phyloP scores from a whole-genome alignment of 2,329 filamentous ascomycete genomes.

The Alternaria viburni region DNA sequence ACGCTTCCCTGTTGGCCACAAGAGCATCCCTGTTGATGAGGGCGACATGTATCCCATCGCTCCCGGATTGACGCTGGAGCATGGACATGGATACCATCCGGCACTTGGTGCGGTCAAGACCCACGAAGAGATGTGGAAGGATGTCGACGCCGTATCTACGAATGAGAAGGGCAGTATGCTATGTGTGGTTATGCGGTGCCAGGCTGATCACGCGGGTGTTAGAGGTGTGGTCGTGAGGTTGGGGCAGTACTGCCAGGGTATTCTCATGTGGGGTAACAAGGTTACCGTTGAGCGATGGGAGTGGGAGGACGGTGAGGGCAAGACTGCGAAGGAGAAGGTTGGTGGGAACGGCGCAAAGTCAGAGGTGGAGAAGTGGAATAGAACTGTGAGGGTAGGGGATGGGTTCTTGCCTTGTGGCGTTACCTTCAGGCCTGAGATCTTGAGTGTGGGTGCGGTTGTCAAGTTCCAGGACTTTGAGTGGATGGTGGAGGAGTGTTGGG shows the following conservation, averaged over 20 bases:
- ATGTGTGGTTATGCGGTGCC: constrained; percentile 52
- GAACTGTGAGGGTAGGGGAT: constrained; percentile 48
- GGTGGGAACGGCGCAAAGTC: background rate
- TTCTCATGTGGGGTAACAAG: constrained; percentile 55
- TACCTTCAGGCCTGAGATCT: constrained; percentile 38
- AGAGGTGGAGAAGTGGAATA: constrained; percentile 42
- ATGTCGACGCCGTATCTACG: constrained; percentile 46
- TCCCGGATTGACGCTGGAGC: constrained; percentile 53
- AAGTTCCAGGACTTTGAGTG: constrained; percentile 44
- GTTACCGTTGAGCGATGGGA: constrained; percentile 64
- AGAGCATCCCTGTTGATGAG: constrained; percentile 54
- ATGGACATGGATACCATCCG: constrained; percentile 66
- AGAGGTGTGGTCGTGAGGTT: constrained; percentile 62
- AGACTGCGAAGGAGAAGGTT: constrained; percentile 3
- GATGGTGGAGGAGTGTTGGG: constrained; percentile 48
- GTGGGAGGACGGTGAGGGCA: constrained; percentile 23
- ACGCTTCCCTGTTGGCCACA: constrained; percentile 48
- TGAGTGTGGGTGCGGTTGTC: constrained; percentile 41
- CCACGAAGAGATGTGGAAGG: constrained; percentile 73
- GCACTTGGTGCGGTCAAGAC: constrained; percentile 55
- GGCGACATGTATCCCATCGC: constrained; percentile 61
- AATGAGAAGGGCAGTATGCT: constrained; percentile 17
- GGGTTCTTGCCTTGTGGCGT: constrained; percentile 50
- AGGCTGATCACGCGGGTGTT: constrained; percentile 40
- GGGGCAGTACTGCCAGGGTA: constrained; percentile 63